Percentiles rank a stretch among this genome's conserved stretches.
Evolutionary conservation across 306 rosid species (phyloP).

Genomic region (Prunus davidiana): DNA sequence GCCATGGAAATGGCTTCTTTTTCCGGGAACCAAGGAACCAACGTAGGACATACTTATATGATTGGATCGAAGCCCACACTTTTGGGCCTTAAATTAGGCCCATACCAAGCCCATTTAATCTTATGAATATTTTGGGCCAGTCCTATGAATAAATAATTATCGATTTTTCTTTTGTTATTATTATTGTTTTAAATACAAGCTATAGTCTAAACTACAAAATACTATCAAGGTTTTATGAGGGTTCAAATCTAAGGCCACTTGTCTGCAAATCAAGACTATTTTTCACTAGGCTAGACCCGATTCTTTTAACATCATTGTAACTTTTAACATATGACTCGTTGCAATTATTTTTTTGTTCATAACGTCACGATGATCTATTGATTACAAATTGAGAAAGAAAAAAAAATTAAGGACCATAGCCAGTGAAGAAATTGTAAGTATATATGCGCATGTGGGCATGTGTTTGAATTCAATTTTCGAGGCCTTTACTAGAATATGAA

Average conservation of each 20-base stretch:
- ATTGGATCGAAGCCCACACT: not conserved
- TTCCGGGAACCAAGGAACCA: not conserved
- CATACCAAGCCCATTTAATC: not conserved
- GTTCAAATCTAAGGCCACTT: too few species aligned
- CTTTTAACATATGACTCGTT: too few species aligned
- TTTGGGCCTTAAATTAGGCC: not conserved
- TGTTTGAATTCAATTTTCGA: constrained; percentile 39
- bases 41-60: not conserved
- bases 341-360: not conserved
- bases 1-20: constrained; percentile 44
- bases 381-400: too few species aligned
- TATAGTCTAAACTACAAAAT: too few species aligned
- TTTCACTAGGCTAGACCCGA: too few species aligned
- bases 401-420: too few species aligned
- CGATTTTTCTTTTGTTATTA: not conserved
- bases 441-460: constrained; percentile 12
- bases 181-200: too few species aligned
- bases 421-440: too few species aligned
- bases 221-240: too few species aligned
- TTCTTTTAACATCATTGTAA: too few species aligned
- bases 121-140: not conserved
- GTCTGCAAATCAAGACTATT: too few species aligned
- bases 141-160: not conserved
- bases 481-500: not conserved
- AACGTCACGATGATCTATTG: not conserved